Base-by-base conservation (phyloP, 1,139 yeast species). In the Yamadazyma membranifaciens region DNA sequence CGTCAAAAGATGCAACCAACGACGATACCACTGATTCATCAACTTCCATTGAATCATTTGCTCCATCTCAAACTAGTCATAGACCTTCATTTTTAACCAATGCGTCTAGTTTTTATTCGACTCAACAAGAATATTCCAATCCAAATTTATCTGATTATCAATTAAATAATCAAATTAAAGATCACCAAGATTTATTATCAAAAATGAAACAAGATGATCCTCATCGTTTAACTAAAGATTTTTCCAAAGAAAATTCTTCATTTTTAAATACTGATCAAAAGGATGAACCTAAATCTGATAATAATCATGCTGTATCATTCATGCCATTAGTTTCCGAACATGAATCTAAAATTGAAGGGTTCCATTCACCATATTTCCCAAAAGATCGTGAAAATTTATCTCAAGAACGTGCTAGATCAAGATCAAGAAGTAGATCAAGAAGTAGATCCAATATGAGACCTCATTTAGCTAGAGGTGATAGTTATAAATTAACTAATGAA, bases 381-480 rank as follows among this genome's bases (percentile, higher is more conserved):
- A 65, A 67, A 29, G 75, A 69, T 39, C 51, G 68, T 4, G 38
- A 36, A 13, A 24, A 31, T 11, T 20, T 33, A 20, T 27, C 34
- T 12, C 40, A 37, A 10, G 10, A 35, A 9, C 59, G 70, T 38
- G 59, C 69, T 13, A 51, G 59, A 31, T 59, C 63, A n/a, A 53
- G 58, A 34, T 55, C 55, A 38, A 41, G 62, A 45, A 40, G 50
- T 13, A 42, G 53, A 31, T 58, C 48, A 5, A 52, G 64, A 41
- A 56, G 65, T 7, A 41, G 56, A 34, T 60, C 63, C 3, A 51
- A 63, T 40, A 27, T 29, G 25, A 55, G 67, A 29, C 83, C 85
- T 3, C 84, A 80, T 56, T 67, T 81, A 54, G 86, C 86, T 7
- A 69, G 83, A 46, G 87, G 87, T 35, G 86, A 80, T 49, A 77